Base-by-base conservation (phyloP, 148 eudicot genomes). In the Spergularia bocconei region DNA sequence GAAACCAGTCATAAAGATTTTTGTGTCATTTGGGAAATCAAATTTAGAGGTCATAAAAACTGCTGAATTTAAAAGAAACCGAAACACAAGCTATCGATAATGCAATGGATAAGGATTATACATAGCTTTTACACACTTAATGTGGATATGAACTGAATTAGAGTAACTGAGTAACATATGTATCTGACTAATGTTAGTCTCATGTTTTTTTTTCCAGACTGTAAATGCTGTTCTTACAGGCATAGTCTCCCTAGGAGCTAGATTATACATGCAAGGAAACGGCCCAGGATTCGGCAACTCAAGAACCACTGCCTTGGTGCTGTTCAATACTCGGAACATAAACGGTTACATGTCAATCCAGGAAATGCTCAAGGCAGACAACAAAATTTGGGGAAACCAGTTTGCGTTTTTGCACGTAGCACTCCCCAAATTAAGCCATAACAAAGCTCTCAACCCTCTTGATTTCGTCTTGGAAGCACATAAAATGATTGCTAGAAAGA, bases 301-400 rank as follows among this genome's bases (percentile, higher is more conserved):
- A 38, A 55, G 78, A 1, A 20, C 69, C 8, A 84, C 84, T 1
- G 86, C 80, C 13, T n/a, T 84, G 55, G 88, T 88, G 47, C 29
- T 83, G 25, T 77, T 88, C 29, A 88, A 82, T 84, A 78, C 83
- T 1, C 80, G 91, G 57, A 83, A 74, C 13, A 47, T 71, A 1
- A 81, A 71, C 13, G 85, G 84, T 6, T 88, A 85, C 76, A 80
- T 82, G 76, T 72, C 82, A 16, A 57, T 84, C 8, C 75, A 67
- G 11, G 87, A 84, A 2, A 87, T 87, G 91, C 83, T 77, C 25
- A 81, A 86, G 10, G 80, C 74, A 17, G 54, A 84, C 1, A 33
- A 75, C 14, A 79, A 77, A 81, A 80, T 82, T 3, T 88, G 91
- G 91, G 91, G 88, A 0, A 88, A 88, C 56, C 77, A 73, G 8